Evolutionary conservation across 139 green algal species (phyloP), one percentile per base, ranked within the genome.

Genomic region (Asterochloris erici): DNA sequence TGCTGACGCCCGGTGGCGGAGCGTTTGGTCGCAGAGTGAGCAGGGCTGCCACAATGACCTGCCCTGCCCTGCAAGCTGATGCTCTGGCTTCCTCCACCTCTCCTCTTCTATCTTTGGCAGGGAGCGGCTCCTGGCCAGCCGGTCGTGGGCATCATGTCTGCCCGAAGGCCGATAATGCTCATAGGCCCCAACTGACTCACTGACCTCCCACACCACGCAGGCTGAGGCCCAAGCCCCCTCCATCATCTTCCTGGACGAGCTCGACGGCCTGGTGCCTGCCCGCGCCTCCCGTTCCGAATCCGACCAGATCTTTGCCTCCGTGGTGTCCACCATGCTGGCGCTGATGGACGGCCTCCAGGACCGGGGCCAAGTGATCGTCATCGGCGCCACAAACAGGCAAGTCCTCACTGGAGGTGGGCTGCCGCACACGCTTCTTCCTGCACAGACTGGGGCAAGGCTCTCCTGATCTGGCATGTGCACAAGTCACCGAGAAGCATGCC

Each of bases 161-260:
- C 38, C n/a, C 6, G 38, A 54, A 54, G 38, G 38, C 38, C 38
- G n/a, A n/a, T n/a, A 54, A 54, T 54, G 38, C 38, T 6, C 6
- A 54, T 54, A 54, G 38, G 38, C 38, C 4, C 38, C 38, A 54
- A 54, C 6, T 2, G 38, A 54, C 38, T 54, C 4, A 54, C 38
- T 54, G 38, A 54, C 38, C 6, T 2, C 2, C 54, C 13, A 29
- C 63, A 60, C 64, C 74, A 76, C 12, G 54, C 90, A 95, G 83
- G 92, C 91, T 16, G 28, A 83, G 11, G 78, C 79, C 79, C 47
- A 68, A 14, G 88, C 91, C 14, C 94, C 94, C 19, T 90, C 90
- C 19, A 95, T 98, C 83, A 94, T 98, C 74, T 98, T 98, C 89
- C 90, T 98, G 28, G 94, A 98, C 84, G 94, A 98, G 90, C 89